Evolutionary conservation across 257 asterid genomes (phyloP).

Genomic region (Avicennia marina): DNA sequence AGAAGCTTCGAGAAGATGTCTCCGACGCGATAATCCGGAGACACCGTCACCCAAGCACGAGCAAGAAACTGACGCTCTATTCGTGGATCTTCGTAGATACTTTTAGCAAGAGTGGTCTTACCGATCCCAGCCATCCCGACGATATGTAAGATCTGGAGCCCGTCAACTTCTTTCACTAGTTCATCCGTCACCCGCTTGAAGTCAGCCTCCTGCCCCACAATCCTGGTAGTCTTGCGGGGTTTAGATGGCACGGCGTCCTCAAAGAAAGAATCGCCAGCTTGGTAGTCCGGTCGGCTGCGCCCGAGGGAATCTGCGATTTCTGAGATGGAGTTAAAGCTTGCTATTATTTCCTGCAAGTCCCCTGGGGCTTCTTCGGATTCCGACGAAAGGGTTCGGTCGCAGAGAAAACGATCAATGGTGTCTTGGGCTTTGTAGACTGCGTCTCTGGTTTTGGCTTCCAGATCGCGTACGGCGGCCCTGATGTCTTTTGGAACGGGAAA

Average conservation of each 20-base stretch:
- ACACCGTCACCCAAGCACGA: conserved; percentile 35
- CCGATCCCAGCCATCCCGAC: conserved; percentile 35
- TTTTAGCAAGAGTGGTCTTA: conserved; percentile 35
- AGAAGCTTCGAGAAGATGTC: conserved; percentile 22
- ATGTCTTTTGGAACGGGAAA: conserved; percentile 6
- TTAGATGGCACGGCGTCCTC: background rate
- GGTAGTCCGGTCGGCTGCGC: background rate
- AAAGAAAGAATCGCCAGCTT: background rate
- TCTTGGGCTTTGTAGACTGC: conserved; percentile 22
- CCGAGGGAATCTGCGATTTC: conserved; percentile 9
- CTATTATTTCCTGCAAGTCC: background rate
- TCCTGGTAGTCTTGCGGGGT: background rate
- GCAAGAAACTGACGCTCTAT: conserved; percentile 3
- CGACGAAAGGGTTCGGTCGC: background rate
- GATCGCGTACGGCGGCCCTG: background rate
- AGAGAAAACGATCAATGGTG: conserved; percentile 13
- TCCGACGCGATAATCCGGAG: conserved; percentile 13
- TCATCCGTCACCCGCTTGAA: background rate
- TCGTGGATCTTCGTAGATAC: conserved; percentile 14
- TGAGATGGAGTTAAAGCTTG: background rate
- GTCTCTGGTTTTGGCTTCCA: conserved; percentile 22
- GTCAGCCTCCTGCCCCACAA: conserved; percentile 22
- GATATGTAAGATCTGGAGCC: conserved; percentile 13
- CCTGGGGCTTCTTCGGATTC: background rate
- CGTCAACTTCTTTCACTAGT: background rate